phyloP scores from a whole-genome alignment of 306 rosid species.

The Sindora glabra region DNA sequence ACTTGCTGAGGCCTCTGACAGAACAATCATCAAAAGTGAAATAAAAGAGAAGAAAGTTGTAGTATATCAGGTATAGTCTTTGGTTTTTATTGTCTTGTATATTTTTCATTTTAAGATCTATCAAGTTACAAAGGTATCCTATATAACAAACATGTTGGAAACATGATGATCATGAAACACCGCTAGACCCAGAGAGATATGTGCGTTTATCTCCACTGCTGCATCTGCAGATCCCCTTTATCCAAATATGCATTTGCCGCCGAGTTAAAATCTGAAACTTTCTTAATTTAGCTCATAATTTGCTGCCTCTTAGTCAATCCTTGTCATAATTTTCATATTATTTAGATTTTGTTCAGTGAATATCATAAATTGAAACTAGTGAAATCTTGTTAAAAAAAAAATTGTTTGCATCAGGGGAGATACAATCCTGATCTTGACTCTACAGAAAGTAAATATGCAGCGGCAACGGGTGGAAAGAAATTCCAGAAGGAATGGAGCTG shows the following conservation, averaged over 20 bases:
- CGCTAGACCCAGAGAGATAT: too few relatives aligned
- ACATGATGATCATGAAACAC: background rate
- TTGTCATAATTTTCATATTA: background rate
- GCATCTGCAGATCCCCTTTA: too few relatives aligned
- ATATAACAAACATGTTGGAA: background rate
- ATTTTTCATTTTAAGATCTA: constrained; percentile 1
- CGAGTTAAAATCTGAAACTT: too few relatives aligned
- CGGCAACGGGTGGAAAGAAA: constrained; percentile 13
- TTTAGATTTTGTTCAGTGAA: background rate
- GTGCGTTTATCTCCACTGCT: too few relatives aligned
- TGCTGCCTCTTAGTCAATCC: constrained; percentile 1
- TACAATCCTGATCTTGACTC: constrained; percentile 4
- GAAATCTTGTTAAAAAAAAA: background rate
- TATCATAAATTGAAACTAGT: background rate
- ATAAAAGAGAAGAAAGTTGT: constrained; percentile 14
- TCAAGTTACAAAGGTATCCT: background rate
- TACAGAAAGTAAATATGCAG: background rate
- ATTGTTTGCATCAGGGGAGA: constrained; percentile 32
- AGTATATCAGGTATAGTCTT: constrained; percentile 23
- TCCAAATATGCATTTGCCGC: background rate
- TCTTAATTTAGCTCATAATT: too few relatives aligned
- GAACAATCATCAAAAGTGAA: constrained; percentile 10
- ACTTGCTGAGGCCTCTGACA: constrained; percentile 14
- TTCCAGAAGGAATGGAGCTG: constrained; percentile 65
- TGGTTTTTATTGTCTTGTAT: background rate